Evolutionary conservation across 1,284 basidiomycete genomes (phyloP), one percentile per base, ranked within the genome.

Genomic region (Heterobasidion parviporum): DNA sequence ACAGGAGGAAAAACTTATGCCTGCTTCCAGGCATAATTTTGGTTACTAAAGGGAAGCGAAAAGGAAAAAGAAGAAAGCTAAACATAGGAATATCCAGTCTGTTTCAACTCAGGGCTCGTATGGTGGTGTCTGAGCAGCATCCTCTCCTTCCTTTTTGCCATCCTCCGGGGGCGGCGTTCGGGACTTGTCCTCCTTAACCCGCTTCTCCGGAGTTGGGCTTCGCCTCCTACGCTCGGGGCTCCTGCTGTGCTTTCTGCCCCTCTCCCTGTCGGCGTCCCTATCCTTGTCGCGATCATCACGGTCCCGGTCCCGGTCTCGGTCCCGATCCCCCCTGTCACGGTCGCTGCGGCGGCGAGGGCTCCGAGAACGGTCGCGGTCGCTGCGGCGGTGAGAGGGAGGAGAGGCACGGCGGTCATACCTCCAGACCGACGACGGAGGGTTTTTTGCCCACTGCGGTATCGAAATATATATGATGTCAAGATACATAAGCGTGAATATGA

Each of bases 351-450:
- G 67, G 52, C 68, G 69, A 33, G 71, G 72, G 61, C 72, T 71
- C 50, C 72, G 72, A 57, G 73, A 73, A 54, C 72, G 67, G 16
- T 69, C 69, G 52, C 72, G 66, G 60, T 70, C 64, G 53, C 74
- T 14, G 20, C 52, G 36, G 36, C 53, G 53, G 10, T 48, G 78
- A 57, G 75, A 75, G 33, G 78, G 77, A 59, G 79, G 78, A 16
- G 81, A 75, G 44, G 77, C 74, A 57, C 80, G 80, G 59, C 83
- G 73, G 56, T 92, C 89, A 63, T 85, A 86, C 59, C 91, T 85
- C 91, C 91, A 94, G 34, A 90, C 85, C 10, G 89, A 83, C 46
- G 89, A 92, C 5, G 91, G 91, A 49, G 92, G 91, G 63, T 89
- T 90, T 70, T 93, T 93, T 55, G 92, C 92, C 92, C 92, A 94